A percentile compares a stretch with the other conserved stretches of the same genome.
Evolutionary conservation across 2,329 filamentous ascomycete genomes (phyloP).

Genomic region (Cladosporium sp.): DNA sequence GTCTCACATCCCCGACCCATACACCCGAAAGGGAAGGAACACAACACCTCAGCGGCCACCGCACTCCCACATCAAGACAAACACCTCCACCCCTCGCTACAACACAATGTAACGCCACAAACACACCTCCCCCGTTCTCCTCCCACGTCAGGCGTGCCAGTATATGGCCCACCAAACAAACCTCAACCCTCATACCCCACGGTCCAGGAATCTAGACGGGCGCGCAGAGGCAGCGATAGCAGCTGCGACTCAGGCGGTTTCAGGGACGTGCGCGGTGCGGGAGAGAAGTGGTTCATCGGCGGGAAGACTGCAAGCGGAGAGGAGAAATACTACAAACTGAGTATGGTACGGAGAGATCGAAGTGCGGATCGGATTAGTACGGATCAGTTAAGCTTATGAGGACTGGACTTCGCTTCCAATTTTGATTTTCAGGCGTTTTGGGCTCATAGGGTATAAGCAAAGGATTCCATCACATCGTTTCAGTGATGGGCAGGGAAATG

Average conservation of each 20-base stretch:
- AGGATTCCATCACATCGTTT: neutral
- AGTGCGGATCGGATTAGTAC: slow-evolving; percentile 71
- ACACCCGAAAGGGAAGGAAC: slow-evolving; percentile 39
- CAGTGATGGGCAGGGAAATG: neutral
- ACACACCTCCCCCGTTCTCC: slow-evolving; percentile 34
- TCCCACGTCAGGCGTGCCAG: slow-evolving; percentile 28
- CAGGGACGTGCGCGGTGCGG: slow-evolving; percentile 66
- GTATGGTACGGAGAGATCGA: slow-evolving; percentile 66
- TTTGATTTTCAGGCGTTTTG: neutral
- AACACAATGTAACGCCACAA: slow-evolving; percentile 33
- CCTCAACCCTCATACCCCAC: slow-evolving; percentile 30
- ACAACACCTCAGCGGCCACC: slow-evolving; percentile 20
- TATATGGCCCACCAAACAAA: slow-evolving; percentile 32
- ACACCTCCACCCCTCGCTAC: slow-evolving; percentile 27
- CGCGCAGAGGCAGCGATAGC: slow-evolving; percentile 65
- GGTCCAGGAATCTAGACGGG: slow-evolving; percentile 25
- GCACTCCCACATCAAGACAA: slow-evolving; percentile 33
- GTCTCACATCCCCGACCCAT: slow-evolving; percentile 43
- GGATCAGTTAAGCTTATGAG: slow-evolving; percentile 69
- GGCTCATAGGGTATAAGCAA: neutral
- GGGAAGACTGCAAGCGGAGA: slow-evolving; percentile 71
- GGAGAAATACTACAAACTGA: slow-evolving; percentile 75
- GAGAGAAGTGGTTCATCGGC: slow-evolving; percentile 78
- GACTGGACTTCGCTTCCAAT: neutral
- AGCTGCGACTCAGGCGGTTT: slow-evolving; percentile 72